phyloP scores from a whole-genome alignment of 176 grass and related monocot species.

The Elymus sibiricus region DNA sequence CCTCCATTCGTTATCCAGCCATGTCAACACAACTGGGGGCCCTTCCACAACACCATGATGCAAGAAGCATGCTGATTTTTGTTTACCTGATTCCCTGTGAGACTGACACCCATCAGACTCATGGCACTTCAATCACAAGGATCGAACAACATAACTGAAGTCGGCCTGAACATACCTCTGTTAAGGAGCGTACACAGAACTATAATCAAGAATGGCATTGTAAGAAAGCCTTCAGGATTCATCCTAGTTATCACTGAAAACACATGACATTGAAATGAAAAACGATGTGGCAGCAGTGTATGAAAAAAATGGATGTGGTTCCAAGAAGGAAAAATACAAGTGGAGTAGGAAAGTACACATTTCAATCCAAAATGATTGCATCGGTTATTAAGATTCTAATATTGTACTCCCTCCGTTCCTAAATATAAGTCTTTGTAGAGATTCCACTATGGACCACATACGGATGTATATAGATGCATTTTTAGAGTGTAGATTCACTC shows the following conservation, averaged over 20 bases:
- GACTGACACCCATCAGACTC: not conserved
- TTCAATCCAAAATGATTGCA: not conserved
- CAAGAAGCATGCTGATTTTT: not conserved
- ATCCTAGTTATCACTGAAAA: constrained; percentile 1
- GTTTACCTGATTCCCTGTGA: not conserved
- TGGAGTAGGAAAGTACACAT: not conserved
- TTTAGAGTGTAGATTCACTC: too few species aligned
- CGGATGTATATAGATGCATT: too few species aligned
- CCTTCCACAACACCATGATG: not conserved
- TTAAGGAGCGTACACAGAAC: not conserved
- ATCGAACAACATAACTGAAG: not conserved
- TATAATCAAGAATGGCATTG: not conserved
- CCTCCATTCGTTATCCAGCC: constrained; percentile 10
- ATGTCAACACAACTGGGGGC: not conserved
- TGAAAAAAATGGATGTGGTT: not conserved
- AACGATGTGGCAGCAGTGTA: not conserved
- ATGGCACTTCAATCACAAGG: not conserved
- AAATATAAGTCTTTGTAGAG: too few species aligned
- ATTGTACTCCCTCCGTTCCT: too few species aligned
- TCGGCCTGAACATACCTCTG: not conserved
- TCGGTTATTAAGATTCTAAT: not conserved
- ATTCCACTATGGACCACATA: too few species aligned
- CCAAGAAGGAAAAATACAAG: not conserved
- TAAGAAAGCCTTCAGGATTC: not conserved
- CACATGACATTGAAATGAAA: not conserved